Evolutionary conservation across 177 flowering plant genomes (phyloP).

Genomic region (Tripterygium wilfordii): DNA sequence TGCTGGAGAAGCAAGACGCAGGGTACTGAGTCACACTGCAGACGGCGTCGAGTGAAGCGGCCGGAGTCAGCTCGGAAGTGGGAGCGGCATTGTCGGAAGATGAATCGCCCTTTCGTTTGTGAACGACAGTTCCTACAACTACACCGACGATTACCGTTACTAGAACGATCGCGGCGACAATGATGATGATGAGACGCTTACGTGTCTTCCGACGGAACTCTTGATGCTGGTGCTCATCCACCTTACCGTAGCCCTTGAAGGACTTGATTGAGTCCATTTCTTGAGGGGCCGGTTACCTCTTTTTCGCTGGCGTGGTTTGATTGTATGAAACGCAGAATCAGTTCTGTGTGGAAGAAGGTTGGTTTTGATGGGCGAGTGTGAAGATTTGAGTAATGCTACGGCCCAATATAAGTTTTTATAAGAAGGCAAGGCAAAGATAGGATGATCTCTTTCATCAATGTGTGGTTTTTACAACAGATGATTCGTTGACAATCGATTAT

Average conservation of each 20-base stretch:
- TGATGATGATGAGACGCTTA: conserved; percentile 39
- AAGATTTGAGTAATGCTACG: too few relatives aligned
- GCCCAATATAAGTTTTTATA: too few relatives aligned
- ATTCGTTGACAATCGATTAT: too few relatives aligned
- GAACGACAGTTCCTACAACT: conserved; percentile 32
- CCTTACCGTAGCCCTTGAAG: conserved; percentile 83
- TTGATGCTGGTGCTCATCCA: conserved; percentile 40
- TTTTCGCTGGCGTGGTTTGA: too few relatives aligned
- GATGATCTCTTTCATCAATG: too few relatives aligned
- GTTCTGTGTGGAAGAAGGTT: too few relatives aligned
- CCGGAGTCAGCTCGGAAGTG: conserved; percentile 12
- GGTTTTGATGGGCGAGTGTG: too few relatives aligned
- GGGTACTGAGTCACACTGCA: conserved; percentile 63
- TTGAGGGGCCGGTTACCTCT: too few relatives aligned
- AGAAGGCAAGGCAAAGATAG: too few relatives aligned
- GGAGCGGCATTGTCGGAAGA: conserved; percentile 1
- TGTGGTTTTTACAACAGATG: too few relatives aligned
- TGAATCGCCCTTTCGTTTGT: conserved; percentile 21
- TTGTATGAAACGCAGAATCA: too few relatives aligned
- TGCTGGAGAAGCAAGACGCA: conserved; percentile 46
- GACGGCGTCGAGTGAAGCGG: conserved; percentile 40
- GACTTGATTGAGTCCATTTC: conserved; percentile 59
- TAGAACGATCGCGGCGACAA: conserved; percentile 40
- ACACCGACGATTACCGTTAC: conserved; percentile 33
- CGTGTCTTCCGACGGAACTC: conserved; percentile 47